Conservation (phyloP, 306 rosid species). For the Senna siamea region DNA sequence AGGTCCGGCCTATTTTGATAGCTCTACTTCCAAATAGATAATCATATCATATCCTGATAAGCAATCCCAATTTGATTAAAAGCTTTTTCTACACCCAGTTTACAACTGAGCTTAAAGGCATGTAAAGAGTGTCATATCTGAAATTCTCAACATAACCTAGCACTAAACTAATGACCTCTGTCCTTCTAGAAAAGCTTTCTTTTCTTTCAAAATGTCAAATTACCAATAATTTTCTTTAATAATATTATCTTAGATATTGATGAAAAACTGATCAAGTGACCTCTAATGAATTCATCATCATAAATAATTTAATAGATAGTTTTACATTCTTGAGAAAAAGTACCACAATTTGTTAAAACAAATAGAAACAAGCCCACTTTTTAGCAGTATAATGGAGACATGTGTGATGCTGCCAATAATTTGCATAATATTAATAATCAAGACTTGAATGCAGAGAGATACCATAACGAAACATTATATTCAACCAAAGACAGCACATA, state of each 20-base stretch:
- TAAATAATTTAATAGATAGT: neutral
- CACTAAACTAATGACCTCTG: slow-evolving; percentile 7
- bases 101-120: slow-evolving; percentile 17
- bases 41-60: slow-evolving; percentile 12
- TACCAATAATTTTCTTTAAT: too few relatives aligned
- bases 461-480: slow-evolving; percentile 20
- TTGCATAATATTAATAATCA: slow-evolving; percentile 22
- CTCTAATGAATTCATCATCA: slow-evolving; percentile 9
- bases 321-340: slow-evolving; percentile 14
- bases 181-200: slow-evolving; percentile 27
- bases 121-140: slow-evolving; percentile 10
- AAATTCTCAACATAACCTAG: slow-evolving; percentile 20
- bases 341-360: slow-evolving; percentile 24
- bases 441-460: neutral
- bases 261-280: slow-evolving; percentile 2
- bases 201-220: slow-evolving; percentile 23
- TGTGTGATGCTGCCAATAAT: slow-evolving; percentile 20
- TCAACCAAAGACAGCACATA: slow-evolving; percentile 26
- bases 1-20: too few relatives aligned
- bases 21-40: slow-evolving; percentile 14
- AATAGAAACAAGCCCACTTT: slow-evolving; percentile 1
- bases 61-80: slow-evolving; percentile 19
- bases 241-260: slow-evolving; percentile 14
- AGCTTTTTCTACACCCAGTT: neutral
- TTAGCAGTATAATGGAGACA: slow-evolving; percentile 9